phyloP scores from a whole-genome alignment of 805 yeast species.

The Kluyveromyces lactis region DNA sequence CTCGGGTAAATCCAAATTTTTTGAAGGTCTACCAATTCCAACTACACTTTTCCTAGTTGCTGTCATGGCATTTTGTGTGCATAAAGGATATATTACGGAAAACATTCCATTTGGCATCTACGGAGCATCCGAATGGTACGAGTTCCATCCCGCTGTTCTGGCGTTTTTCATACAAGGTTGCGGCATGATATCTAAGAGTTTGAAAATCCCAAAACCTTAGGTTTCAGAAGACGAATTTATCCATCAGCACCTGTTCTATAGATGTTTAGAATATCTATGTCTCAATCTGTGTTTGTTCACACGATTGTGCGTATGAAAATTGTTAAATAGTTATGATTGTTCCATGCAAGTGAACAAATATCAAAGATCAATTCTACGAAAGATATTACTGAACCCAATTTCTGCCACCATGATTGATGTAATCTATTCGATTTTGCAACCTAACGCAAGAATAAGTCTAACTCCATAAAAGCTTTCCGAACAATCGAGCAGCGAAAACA shows the following conservation, averaged over 20 bases:
- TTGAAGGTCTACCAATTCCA: conserved; percentile 97
- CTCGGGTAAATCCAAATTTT: conserved; percentile 79
- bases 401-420: too few relatives aligned
- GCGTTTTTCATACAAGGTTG: conserved; percentile 76
- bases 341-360: too few relatives aligned
- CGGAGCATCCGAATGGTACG: conserved; percentile 49
- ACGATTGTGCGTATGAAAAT: too few relatives aligned
- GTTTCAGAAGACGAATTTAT: background rate
- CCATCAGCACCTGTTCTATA: background rate
- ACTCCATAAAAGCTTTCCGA: too few relatives aligned
- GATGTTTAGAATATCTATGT: too few relatives aligned
- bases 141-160: conserved; percentile 63
- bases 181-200: conserved; percentile 82
- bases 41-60: conserved; percentile 69
- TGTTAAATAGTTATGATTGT: too few relatives aligned
- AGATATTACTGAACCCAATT: too few relatives aligned
- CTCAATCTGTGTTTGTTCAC: too few relatives aligned
- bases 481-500: too few relatives aligned
- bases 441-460: too few relatives aligned
- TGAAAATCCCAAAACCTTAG: conserved; percentile 81
- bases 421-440: too few relatives aligned
- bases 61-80: conserved; percentile 62
- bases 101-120: conserved; percentile 59
- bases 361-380: too few relatives aligned
- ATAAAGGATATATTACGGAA: conserved; percentile 38